These are phyloP conservation scores for Cercophora samala DNA, from an alignment of 495 filamentous ascomycete species.

Conservation along the genomic window DNA sequence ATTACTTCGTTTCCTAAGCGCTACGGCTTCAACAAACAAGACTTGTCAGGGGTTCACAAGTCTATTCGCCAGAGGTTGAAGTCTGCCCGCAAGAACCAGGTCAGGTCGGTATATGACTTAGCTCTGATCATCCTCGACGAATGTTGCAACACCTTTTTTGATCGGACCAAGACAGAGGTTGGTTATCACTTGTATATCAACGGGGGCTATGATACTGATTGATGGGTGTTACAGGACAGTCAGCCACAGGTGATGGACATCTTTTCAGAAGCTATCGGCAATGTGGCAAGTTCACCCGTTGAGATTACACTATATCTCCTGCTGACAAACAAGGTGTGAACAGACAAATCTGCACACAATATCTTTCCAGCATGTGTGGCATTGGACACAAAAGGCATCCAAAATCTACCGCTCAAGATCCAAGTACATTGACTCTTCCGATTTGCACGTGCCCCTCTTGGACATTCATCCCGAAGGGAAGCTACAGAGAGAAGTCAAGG, in stretches of 20 bases:
- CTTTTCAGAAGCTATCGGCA: slow-evolving; percentile 54
- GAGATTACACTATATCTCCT: neutral
- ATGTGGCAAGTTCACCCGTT: slow-evolving; percentile 28
- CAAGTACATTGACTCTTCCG: slow-evolving; percentile 28
- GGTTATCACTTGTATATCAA: neutral
- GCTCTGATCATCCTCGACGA: slow-evolving; percentile 63
- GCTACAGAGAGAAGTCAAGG: slow-evolving; percentile 62
- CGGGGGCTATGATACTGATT: neutral
- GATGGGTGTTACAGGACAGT: slow-evolving; percentile 38
- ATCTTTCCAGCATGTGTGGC: slow-evolving; percentile 38
- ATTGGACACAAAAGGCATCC: slow-evolving; percentile 34
- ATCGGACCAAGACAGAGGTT: slow-evolving; percentile 51
- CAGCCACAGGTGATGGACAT: slow-evolving; percentile 66
- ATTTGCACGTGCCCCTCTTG: slow-evolving; percentile 51
- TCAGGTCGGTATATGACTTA: slow-evolving; percentile 64
- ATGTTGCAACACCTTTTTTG: slow-evolving; percentile 61
- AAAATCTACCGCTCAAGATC: slow-evolving; percentile 27
- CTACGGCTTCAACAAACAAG: slow-evolving; percentile 65
- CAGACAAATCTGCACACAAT: slow-evolving; percentile 37
- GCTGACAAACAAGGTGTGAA: neutral
- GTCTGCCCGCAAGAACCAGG: slow-evolving; percentile 48
- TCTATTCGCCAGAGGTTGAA: slow-evolving; percentile 45
- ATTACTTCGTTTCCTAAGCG: slow-evolving; percentile 66
- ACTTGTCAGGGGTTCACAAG: slow-evolving; percentile 61
- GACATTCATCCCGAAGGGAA: slow-evolving; percentile 66